A percentile compares a stretch with the other conserved stretches of the same genome.
Evolutionary conservation across 352 stramenopile species (phyloP).

Genomic region (Phytophthora ohioensis): DNA sequence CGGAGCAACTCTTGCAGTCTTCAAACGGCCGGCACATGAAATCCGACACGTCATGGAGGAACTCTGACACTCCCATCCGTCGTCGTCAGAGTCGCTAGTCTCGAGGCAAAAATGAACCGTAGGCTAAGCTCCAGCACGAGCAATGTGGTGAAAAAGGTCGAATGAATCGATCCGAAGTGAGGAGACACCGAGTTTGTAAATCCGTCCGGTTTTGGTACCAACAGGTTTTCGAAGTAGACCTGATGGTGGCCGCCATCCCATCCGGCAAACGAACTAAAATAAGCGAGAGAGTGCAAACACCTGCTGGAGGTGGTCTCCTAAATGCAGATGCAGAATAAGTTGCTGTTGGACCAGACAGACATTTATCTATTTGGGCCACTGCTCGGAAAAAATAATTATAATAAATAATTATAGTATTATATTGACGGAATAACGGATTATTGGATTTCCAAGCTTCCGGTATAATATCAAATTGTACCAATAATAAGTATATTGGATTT

Average conservation of each 20-base stretch:
- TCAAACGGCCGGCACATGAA: conserved; percentile 37
- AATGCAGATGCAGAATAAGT: neutral
- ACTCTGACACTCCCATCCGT: conserved; percentile 22
- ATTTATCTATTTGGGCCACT: neutral
- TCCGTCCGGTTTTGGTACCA: neutral
- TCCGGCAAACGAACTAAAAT: neutral
- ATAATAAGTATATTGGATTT: too few species aligned
- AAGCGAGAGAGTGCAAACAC: neutral
- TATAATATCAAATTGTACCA: too few species aligned
- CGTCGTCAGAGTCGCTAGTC: neutral
- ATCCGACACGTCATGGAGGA: conserved; percentile 29
- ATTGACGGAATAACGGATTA: too few species aligned
- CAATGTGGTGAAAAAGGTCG: neutral
- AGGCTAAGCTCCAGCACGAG: too few species aligned
- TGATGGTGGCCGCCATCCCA: too few species aligned
- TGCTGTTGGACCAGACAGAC: neutral
- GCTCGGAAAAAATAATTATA: too few species aligned
- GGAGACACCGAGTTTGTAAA: neutral
- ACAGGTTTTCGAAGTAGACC: neutral
- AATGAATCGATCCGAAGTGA: neutral
- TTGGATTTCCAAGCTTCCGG: too few species aligned
- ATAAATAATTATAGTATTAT: too few species aligned
- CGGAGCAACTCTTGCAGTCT: conserved; percentile 37
- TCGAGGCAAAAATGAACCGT: too few species aligned
- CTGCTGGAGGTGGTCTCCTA: neutral